A percentile compares a stretch with the other conserved stretches of the same genome.
Conservation (phyloP, 2,329 filamentous ascomycete species). For the Aspergillus chevalieri region DNA sequence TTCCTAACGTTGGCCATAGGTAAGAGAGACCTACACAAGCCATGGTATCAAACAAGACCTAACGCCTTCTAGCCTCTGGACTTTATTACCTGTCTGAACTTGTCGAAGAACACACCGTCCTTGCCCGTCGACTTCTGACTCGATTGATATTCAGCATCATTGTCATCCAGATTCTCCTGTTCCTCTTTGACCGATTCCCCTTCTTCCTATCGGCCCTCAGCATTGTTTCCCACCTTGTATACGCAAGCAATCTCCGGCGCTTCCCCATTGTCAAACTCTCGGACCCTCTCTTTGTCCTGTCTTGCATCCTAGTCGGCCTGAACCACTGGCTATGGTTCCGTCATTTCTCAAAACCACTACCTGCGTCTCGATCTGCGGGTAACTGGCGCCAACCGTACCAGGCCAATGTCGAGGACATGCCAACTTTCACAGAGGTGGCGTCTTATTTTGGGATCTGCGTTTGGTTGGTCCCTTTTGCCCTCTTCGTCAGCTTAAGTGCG, state of each 20-base stretch:
- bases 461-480: conserved; percentile 90
- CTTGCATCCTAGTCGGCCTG: conserved; percentile 74
- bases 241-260: conserved; percentile 75
- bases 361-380: conserved; percentile 25
- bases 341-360: conserved; percentile 69
- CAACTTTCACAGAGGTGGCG: conserved; percentile 87
- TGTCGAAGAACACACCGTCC: conserved; percentile 93
- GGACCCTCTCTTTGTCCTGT: conserved; percentile 78
- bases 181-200: conserved; percentile 79
- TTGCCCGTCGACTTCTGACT: conserved; percentile 79
- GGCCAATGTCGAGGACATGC: conserved; percentile 48
- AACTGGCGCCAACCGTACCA: conserved; percentile 35
- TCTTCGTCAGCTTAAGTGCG: conserved; percentile 90
- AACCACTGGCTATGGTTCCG: conserved; percentile 97
- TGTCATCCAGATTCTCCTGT: conserved; percentile 65
- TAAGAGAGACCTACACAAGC: conserved; percentile 34
- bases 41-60: conserved; percentile 2
- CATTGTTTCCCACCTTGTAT: conserved; percentile 74
- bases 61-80: conserved; percentile 65
- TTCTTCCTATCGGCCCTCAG: conserved; percentile 67
- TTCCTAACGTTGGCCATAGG: conserved; percentile 93
- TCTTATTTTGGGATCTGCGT: conserved; percentile 95
- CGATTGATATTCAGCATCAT: conserved; percentile 81
- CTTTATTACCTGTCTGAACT: conserved; percentile 97
- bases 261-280: conserved; percentile 76